phyloP scores from a whole-genome alignment of 2,329 filamentous ascomycete species.

The Alternaria triticimaculans region DNA sequence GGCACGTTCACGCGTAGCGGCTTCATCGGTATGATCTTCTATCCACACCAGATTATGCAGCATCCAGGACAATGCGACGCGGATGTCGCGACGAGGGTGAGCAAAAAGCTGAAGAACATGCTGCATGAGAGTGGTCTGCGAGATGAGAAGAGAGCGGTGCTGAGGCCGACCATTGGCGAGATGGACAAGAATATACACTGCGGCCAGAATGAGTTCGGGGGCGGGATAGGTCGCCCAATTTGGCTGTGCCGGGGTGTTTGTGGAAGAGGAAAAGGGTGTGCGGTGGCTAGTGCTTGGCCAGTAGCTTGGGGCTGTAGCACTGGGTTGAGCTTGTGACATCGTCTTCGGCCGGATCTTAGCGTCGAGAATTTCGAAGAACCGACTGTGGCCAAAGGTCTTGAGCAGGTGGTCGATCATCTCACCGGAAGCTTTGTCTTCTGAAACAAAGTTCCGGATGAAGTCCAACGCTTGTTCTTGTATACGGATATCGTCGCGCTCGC shows the following conservation, averaged over 20 bases:
- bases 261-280: constrained; percentile 58
- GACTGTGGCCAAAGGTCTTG: constrained; percentile 73
- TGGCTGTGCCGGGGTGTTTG: constrained; percentile 49
- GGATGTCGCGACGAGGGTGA: constrained; percentile 75
- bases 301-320: constrained; percentile 30
- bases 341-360: constrained; percentile 71
- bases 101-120: constrained; percentile 75
- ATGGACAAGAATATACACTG: constrained; percentile 85
- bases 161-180: constrained; percentile 81
- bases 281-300: constrained; percentile 66
- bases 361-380: constrained; percentile 80
- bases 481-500: constrained; percentile 77
- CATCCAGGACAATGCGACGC: constrained; percentile 80
- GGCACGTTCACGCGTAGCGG: constrained; percentile 70
- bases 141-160: constrained; percentile 71
- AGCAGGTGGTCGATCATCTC: constrained; percentile 88
- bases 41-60: constrained; percentile 85
- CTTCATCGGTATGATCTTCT: constrained; percentile 73
- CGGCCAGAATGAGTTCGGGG: constrained; percentile 74
- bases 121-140: constrained; percentile 77
- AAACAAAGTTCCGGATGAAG: constrained; percentile 88
- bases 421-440: constrained; percentile 61
- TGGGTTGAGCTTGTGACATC: constrained; percentile 12
- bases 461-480: constrained; percentile 92
- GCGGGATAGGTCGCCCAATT: constrained; percentile 45